Conservation (phyloP, 352 stramenopile genomes). For the Globisporangium megalacanthum region DNA sequence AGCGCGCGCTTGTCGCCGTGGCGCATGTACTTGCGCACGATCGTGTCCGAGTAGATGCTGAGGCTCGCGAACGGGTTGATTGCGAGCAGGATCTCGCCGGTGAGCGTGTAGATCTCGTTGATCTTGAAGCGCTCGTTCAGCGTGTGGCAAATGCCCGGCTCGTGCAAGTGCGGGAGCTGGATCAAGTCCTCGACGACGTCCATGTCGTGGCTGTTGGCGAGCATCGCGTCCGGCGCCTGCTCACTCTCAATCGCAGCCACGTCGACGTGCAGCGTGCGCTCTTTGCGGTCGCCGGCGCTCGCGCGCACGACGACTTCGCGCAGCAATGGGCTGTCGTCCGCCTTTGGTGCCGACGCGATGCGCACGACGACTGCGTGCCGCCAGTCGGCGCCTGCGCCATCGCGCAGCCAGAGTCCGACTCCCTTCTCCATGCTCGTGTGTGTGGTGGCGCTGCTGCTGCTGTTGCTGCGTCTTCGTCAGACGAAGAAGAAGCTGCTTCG, state of each 20-base stretch:
- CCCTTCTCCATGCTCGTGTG: slow-evolving; percentile 62
- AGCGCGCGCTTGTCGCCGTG: slow-evolving; percentile 72
- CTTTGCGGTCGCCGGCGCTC: slow-evolving; percentile 40
- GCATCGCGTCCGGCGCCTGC: slow-evolving; percentile 43
- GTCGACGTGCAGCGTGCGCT: slow-evolving; percentile 47
- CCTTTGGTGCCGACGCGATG: slow-evolving; percentile 16
- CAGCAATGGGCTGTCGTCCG: slow-evolving; percentile 12
- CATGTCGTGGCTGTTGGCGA: slow-evolving; percentile 85
- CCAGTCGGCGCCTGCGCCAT: slow-evolving; percentile 65
- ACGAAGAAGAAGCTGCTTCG: too few species aligned
- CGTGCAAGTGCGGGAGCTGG: slow-evolving; percentile 90
- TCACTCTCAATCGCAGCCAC: slow-evolving; percentile 66
- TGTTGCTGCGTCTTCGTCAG: background rate
- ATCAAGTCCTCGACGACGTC: slow-evolving; percentile 91
- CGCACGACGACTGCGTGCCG: slow-evolving; percentile 52
- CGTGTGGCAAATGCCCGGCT: slow-evolving; percentile 93
- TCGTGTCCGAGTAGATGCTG: slow-evolving; percentile 84
- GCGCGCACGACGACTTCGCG: slow-evolving; percentile 47
- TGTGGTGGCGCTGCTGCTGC: background rate
- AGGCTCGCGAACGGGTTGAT: slow-evolving; percentile 87
- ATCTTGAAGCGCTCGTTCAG: slow-evolving; percentile 90
- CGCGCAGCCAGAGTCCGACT: slow-evolving; percentile 70
- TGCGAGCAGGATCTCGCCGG: slow-evolving; percentile 74
- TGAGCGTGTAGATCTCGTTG: slow-evolving; percentile 94
- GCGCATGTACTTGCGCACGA: slow-evolving; percentile 86